Evolutionary conservation across 1,284 basidiomycete genomes (phyloP).

Genomic region (Agroathelia rolfsii): DNA sequence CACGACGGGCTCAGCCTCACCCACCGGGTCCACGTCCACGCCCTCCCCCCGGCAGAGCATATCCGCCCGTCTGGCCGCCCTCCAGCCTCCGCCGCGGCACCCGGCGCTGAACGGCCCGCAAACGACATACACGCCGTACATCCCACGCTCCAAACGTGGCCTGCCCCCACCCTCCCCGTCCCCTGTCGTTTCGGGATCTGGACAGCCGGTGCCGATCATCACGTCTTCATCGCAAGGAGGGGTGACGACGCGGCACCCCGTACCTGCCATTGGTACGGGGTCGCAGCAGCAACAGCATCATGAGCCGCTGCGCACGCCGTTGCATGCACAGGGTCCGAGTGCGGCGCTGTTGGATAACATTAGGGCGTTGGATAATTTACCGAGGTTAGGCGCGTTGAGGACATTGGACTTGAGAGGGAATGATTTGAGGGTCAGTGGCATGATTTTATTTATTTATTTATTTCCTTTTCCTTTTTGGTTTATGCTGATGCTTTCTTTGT

Average conservation of each 20-base stretch:
- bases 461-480: constrained; percentile 1
- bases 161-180: constrained; percentile 21
- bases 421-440: constrained; percentile 79
- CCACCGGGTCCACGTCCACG: constrained; percentile 23
- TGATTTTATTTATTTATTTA: too few species aligned
- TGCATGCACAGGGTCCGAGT: constrained; percentile 49
- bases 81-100: constrained; percentile 52
- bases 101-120: constrained; percentile 38
- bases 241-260: constrained; percentile 58
- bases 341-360: constrained; percentile 71
- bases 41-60: constrained; percentile 21
- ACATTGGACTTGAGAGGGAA: constrained; percentile 90
- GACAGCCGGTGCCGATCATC: constrained; percentile 58
- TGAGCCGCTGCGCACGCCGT: constrained; percentile 17
- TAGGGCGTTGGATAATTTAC: constrained; percentile 74
- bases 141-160: constrained; percentile 51
- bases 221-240: constrained; percentile 71
- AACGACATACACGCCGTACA: constrained; percentile 75
- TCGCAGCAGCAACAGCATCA: constrained; percentile 4
- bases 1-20: constrained; percentile 16
- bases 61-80: constrained; percentile 29
- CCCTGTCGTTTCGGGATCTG: constrained; percentile 41
- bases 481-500: constrained; percentile 8
- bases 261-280: too few species aligned
- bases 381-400: constrained; percentile 74